Evolutionary conservation across 75 land plant species (phyloP), one percentile per base, ranked within the genome.

Genomic region (Ceratopteris richardii): DNA sequence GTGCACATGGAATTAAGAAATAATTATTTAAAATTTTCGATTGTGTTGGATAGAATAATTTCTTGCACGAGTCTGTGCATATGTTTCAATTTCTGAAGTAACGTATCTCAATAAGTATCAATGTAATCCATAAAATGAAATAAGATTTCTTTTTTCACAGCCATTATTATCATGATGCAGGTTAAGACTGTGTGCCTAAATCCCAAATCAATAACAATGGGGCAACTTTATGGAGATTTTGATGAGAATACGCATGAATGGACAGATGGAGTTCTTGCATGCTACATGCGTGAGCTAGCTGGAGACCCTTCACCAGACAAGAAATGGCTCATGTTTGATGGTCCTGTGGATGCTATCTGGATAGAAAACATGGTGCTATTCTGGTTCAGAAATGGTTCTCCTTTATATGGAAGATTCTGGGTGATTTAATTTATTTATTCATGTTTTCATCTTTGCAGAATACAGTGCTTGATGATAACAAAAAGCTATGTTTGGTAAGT

Each of bases 181-280:
- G 75, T 72, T 1, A 60, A 60, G 52, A 72, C 54, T 24, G 75
- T 60, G 13, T 72, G 75, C 37, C 42, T 72, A 58, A 72, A 72
- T 72, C 75, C 75, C 17, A 72, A 72, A 25, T 72, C 75, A 0
- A 72, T 72, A 9, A 66, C 75, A 21, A 72, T 72, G 75, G 75
- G 75, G 1, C 75, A 72, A 31, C 47, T 72, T 0, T 72, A 72
- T 66, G 75, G 75, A 18, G 59, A 66, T 60, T 72, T 72, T 44
- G 75, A 72, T 52, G 75, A 65, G 41, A 72, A 72, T 40, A 72
- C 75, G 2, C 75, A 72, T 53, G 75, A 72, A 40, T 72, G 75
- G 75, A 72, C 75, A 12, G 75, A 72, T 66, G 75, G 75, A 28
- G 69, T 72, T 9, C 44, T 72, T 31, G 75, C 75, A n/a, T 72